Conservation (phyloP, 805 yeast species). For the Metschnikowia shivogae region DNA sequence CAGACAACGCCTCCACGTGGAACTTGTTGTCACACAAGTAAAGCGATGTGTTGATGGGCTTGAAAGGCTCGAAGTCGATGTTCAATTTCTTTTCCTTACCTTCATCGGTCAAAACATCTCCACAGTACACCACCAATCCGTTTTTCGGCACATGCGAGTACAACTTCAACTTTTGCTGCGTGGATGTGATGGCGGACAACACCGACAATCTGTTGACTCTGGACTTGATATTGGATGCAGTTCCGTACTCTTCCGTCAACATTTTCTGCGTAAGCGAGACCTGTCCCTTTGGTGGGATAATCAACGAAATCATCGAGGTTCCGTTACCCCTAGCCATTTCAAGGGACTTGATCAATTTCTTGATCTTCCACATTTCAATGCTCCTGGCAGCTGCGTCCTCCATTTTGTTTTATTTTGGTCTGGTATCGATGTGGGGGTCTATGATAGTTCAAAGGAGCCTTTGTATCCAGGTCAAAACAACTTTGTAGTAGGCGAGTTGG, state of each 20-base stretch:
- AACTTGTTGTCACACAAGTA: slow-evolving; percentile 97
- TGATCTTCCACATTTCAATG: slow-evolving; percentile 98
- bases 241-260: slow-evolving; percentile 98
- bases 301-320: slow-evolving; percentile 96
- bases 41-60: slow-evolving; percentile 94
- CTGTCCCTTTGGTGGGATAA: slow-evolving; percentile 94
- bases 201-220: slow-evolving; percentile 96
- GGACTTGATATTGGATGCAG: slow-evolving; percentile 96
- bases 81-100: slow-evolving; percentile 97
- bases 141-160: slow-evolving; percentile 88
- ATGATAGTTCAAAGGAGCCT: neutral
- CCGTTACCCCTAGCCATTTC: slow-evolving; percentile 97
- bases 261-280: slow-evolving; percentile 81
- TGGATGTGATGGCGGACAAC: slow-evolving; percentile 93
- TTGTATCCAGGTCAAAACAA: neutral
- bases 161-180: slow-evolving; percentile 92
- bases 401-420: slow-evolving; percentile 7
- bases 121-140: slow-evolving; percentile 96
- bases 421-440: neutral
- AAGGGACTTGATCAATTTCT: slow-evolving; percentile 82
- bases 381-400: slow-evolving; percentile 72
- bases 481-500: neutral
- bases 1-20: slow-evolving; percentile 95
- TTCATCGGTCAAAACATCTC: slow-evolving; percentile 95
- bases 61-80: slow-evolving; percentile 97